A percentile compares a stretch with the other conserved stretches of the same genome.
Conservation (phyloP, 768 basidiomycete genomes). For the Suillus subaureus region DNA sequence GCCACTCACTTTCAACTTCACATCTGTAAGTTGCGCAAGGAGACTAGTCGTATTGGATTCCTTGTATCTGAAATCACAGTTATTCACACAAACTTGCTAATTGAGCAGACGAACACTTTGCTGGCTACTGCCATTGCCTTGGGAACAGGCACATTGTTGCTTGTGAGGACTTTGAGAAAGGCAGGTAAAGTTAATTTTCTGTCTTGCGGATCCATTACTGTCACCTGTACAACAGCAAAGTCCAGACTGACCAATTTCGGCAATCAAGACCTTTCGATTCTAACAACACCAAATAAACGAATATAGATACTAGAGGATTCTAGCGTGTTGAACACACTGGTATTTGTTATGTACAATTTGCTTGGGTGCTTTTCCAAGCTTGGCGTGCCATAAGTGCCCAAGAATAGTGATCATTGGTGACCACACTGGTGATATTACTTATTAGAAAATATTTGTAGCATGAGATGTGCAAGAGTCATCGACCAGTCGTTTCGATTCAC, state of each 20-base stretch:
- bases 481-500: no score
- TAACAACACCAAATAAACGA: slow-evolving; percentile 15
- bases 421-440: not conserved
- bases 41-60: slow-evolving; percentile 61
- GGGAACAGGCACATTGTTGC: slow-evolving; percentile 53
- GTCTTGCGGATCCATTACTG: slow-evolving; percentile 18
- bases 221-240: no score
- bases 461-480: not conserved
- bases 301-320: no score
- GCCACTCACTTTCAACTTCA: slow-evolving; percentile 58
- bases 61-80: slow-evolving; percentile 60
- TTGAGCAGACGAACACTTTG: slow-evolving; percentile 56
- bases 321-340: no score
- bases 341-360: not conserved
- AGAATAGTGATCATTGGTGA: not conserved
- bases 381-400: not conserved
- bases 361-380: not conserved
- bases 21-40: slow-evolving; percentile 59
- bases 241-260: slow-evolving; percentile 21
- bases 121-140: slow-evolving; percentile 72
- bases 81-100: slow-evolving; percentile 12
- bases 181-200: slow-evolving; percentile 60
- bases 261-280: slow-evolving; percentile 38
- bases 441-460: not conserved
- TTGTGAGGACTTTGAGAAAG: slow-evolving; percentile 68